Evolutionary conservation across 768 basidiomycete genomes (phyloP), one percentile per base, ranked within the genome.

Genomic region (Termitomyces sp.): DNA sequence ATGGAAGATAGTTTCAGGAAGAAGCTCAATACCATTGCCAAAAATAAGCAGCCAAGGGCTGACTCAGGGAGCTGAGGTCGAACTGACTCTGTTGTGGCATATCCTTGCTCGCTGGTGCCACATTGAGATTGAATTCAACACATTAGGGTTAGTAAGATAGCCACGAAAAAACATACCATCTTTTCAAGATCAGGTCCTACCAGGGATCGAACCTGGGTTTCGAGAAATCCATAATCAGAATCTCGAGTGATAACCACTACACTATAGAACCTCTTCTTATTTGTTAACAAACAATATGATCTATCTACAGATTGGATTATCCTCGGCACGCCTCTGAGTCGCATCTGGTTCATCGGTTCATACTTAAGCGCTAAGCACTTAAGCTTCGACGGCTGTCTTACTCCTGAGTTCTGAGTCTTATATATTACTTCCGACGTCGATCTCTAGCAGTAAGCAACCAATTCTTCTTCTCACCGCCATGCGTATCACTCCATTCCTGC

Each of bases 401-500:
- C n/a, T 42, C 6, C 0, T 42, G 15, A 42, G 17, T 42, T 2
- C 15, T 42, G 25, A 25, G 25, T 25, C 25, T 25, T 25, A 25
- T 25, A 25, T 15, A 6, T 42, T 42, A 29, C 34, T 9, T 54
- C n/a, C 55, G 32, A 40, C n/a, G 36, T 20, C 43, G 53, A 32
- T 43, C 45, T 20, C 12, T 1, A 34, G 47, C 56, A 60, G 48
- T 55, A 49, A n/a, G 11, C 32, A 57, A 32, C 31, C 29, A 17
- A 17, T 29, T n/a, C 34, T 20, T 36, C 38, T 11, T 17, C 10
- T n/a, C 46, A n/a, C 43, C 25, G n/a, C 43, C 38, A 76, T 76
- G 75, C 70, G 73, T 31, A 54, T 63, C 45, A 75, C 74, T 10
- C 69, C 71, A 2, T 60, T 68, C 38, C 62, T 70, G 36, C 70